Evolutionary conservation across 371 early-diverging fungal genomes (phyloP).

Genomic region (Syncephalastrum racemosum): DNA sequence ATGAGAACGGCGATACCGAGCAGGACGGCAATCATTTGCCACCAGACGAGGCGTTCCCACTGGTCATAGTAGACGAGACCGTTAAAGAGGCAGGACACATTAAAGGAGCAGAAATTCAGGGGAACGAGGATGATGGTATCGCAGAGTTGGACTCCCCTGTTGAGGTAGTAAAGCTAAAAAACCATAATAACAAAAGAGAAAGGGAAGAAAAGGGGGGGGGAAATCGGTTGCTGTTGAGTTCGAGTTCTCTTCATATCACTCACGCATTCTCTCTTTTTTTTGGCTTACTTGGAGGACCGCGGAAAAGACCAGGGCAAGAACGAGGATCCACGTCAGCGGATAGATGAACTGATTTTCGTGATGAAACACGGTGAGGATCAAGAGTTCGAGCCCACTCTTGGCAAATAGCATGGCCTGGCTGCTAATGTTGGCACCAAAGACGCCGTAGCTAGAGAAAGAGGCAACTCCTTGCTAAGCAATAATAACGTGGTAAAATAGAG

Average conservation of each 20-base stretch:
- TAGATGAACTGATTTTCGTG: conserved; percentile 74
- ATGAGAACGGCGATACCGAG: conserved; percentile 67
- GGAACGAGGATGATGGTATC: conserved; percentile 81
- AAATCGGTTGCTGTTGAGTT: not conserved
- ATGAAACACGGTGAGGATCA: conserved; percentile 60
- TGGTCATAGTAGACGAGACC: conserved; percentile 83
- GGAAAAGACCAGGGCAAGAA: conserved; percentile 61
- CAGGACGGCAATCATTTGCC: conserved; percentile 66
- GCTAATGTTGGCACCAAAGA: conserved; percentile 74
- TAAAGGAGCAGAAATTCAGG: conserved; percentile 77
- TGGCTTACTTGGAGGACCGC: conserved; percentile 65
- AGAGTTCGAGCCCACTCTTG: conserved; percentile 79
- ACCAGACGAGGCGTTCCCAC: conserved; percentile 63
- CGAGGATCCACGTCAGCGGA: conserved; percentile 74
- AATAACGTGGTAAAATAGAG: not conserved
- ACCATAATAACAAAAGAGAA: not conserved
- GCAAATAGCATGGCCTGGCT: conserved; percentile 82
- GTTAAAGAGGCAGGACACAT: conserved; percentile 75
- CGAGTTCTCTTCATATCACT: too few relatives aligned
- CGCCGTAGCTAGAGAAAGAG: conserved; percentile 54
- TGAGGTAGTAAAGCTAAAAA: conserved; percentile 73
- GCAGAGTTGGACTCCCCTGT: conserved; percentile 71
- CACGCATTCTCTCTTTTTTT: not conserved
- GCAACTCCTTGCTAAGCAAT: not conserved
- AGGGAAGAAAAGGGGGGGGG: not conserved